Conservation (phyloP, 1,284 basidiomycete species). For the Sporisorium reilianum region DNA sequence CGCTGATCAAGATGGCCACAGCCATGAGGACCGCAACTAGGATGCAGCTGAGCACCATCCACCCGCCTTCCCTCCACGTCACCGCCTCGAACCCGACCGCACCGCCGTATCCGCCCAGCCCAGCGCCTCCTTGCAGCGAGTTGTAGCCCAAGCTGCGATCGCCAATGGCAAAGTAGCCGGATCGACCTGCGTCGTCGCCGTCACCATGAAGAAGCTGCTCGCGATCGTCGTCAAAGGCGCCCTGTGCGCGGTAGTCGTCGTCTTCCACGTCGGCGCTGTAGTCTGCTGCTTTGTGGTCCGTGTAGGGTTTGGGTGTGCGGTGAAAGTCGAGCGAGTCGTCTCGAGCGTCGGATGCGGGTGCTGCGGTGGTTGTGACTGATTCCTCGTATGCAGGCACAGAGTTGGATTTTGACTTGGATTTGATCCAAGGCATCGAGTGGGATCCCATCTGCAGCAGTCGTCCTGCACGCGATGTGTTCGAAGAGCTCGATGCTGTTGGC, state of each 20-base stretch:
- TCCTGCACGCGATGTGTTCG: conserved; percentile 11
- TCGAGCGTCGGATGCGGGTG: background rate
- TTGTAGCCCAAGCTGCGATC: conserved; percentile 39
- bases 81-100: conserved; percentile 40
- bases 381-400: conserved; percentile 1
- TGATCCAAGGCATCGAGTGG: conserved; percentile 26
- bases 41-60: conserved; percentile 39
- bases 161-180: conserved; percentile 32
- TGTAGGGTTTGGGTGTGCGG: background rate
- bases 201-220: conserved; percentile 33
- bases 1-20: conserved; percentile 53
- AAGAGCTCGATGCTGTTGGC: conserved; percentile 4
- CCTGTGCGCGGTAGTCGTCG: conserved; percentile 22
- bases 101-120: conserved; percentile 13
- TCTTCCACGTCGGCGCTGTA: conserved; percentile 14
- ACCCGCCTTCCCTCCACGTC: conserved; percentile 32
- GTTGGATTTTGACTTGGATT: conserved; percentile 6
- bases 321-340: conserved; percentile 30
- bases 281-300: conserved; percentile 4
- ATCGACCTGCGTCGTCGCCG: conserved; percentile 7
- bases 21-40: conserved; percentile 27
- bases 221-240: conserved; percentile 33
- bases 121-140: conserved; percentile 6
- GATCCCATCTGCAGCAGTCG: conserved; percentile 24
- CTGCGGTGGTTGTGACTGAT: background rate